Evolutionary conservation across 1,284 basidiomycete genomes (phyloP).

Genomic region (Schizopora paradoxa): DNA sequence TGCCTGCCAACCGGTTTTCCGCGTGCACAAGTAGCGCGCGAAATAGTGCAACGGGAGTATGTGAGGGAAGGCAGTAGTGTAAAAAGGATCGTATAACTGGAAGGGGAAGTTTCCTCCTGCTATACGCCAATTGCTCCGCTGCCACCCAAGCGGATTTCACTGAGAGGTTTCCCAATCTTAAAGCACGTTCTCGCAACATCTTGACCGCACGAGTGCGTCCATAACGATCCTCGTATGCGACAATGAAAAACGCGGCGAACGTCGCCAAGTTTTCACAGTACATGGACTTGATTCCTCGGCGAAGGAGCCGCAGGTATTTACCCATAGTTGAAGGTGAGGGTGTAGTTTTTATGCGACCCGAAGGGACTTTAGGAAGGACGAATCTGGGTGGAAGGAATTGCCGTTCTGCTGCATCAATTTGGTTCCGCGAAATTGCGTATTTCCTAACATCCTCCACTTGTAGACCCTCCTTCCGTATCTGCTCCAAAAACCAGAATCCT

Average conservation of each 20-base stretch:
- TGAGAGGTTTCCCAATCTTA: neutral
- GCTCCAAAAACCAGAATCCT: no score
- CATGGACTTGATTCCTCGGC: neutral
- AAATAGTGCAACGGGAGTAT: conserved; percentile 4
- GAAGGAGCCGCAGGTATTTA: conserved; percentile 11
- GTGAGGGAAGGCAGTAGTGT: conserved; percentile 11
- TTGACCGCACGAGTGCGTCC: conserved; percentile 7
- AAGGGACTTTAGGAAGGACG: neutral
- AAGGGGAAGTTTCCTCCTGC: neutral
- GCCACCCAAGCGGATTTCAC: conserved; percentile 8
- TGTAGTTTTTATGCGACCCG: neutral
- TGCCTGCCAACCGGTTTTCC: neutral
- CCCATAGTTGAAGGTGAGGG: conserved; percentile 2
- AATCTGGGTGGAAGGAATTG: neutral
- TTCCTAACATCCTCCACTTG: no score
- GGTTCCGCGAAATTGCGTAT: neutral
- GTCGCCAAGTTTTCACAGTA: conserved; percentile 5
- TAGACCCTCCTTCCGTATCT: no score
- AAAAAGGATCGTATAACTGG: conserved; percentile 9
- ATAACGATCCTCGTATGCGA: conserved; percentile 4
- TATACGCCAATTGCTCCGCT: conserved; percentile 12
- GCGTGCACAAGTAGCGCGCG: conserved; percentile 4
- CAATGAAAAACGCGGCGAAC: conserved; percentile 13
- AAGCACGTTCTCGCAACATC: conserved; percentile 9
- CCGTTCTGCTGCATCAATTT: neutral